These are phyloP conservation scores for Penicillium sp. DNA, from an alignment of 2,329 filamentous ascomycete genomes.

Conservation along the genomic window DNA sequence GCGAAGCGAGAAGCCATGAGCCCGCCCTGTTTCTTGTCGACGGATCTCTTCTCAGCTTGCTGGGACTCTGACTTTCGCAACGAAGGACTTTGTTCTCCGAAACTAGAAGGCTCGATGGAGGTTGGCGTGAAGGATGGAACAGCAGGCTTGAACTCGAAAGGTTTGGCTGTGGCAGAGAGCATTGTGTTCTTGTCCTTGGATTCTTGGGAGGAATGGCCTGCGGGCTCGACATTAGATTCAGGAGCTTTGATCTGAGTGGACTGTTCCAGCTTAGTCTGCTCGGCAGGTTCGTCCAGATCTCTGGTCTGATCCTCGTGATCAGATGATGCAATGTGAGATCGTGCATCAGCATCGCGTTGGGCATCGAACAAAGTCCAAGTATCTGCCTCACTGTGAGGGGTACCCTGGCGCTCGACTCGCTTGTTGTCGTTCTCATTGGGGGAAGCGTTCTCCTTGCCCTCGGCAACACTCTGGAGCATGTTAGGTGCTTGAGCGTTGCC, in stretches of 20 bases:
- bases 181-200: constrained; percentile 51
- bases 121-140: constrained; percentile 31
- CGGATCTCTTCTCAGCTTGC: constrained; percentile 2
- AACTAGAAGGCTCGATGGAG: constrained; percentile 12
- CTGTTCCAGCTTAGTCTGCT: constrained; percentile 16
- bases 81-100: constrained; percentile 8
- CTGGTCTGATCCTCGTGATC: constrained; percentile 24
- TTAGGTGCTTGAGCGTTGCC: constrained; percentile 31
- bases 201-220: constrained; percentile 20
- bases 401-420: constrained; percentile 26
- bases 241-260: constrained; percentile 2
- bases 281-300: constrained; percentile 3
- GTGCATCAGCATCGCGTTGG: constrained; percentile 46
- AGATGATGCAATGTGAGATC: constrained; percentile 56
- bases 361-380: constrained; percentile 66
- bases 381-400: constrained; percentile 40
- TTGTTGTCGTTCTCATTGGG: constrained; percentile 47
- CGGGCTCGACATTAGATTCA: constrained; percentile 3
- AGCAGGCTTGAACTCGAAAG: constrained; percentile 59
- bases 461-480: constrained; percentile 28
- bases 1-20: constrained; percentile 31
- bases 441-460: constrained; percentile 38
- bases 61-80: constrained; percentile 7
- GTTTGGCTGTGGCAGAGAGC: constrained; percentile 69
- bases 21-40: constrained; percentile 23